These are phyloP conservation scores for Naganishia antarctica DNA, from an alignment of 768 basidiomycete genomes.

Conservation along the genomic window DNA sequence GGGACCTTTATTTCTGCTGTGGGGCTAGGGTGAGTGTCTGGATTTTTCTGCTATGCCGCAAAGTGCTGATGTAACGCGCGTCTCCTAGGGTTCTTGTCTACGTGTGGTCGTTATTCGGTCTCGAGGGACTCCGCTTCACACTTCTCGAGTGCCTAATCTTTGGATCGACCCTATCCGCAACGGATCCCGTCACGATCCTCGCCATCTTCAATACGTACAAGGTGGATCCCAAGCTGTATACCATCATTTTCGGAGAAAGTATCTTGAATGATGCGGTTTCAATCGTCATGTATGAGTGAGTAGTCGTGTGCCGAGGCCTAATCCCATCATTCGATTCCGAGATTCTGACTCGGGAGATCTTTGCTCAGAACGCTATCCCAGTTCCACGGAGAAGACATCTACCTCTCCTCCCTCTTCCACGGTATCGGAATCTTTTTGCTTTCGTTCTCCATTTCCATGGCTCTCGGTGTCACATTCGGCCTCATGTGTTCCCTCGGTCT, in stretches of 20 bases:
- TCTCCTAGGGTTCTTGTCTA: slow-evolving; percentile 92
- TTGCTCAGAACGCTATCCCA: slow-evolving; percentile 72
- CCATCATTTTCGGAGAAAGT: slow-evolving; percentile 94
- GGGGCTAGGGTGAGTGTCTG: slow-evolving; percentile 75
- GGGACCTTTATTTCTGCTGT: slow-evolving; percentile 96
- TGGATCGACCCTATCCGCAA: slow-evolving; percentile 92
- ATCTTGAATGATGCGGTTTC: slow-evolving; percentile 97
- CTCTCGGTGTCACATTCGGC: slow-evolving; percentile 84
- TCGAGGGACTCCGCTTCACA: slow-evolving; percentile 79
- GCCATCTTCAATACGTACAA: slow-evolving; percentile 98
- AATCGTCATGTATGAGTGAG: slow-evolving; percentile 99
- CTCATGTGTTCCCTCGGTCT: slow-evolving; percentile 83
- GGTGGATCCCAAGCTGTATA: slow-evolving; percentile 96
- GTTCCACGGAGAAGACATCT: slow-evolving; percentile 83
- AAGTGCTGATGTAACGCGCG: too few species aligned
- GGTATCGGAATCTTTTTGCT: slow-evolving; percentile 96
- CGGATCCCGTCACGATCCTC: slow-evolving; percentile 95
- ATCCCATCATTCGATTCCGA: background rate
- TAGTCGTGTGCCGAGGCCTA: slow-evolving; percentile 44
- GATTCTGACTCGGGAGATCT: background rate
- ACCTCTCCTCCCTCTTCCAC: slow-evolving; percentile 81
- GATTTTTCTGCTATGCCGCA: background rate
- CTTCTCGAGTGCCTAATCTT: slow-evolving; percentile 92
- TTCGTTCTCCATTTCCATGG: slow-evolving; percentile 91
- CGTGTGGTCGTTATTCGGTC: slow-evolving; percentile 85